Conservation (phyloP, 1,139 yeast genomes). For the Lipomyces yarrowii region DNA sequence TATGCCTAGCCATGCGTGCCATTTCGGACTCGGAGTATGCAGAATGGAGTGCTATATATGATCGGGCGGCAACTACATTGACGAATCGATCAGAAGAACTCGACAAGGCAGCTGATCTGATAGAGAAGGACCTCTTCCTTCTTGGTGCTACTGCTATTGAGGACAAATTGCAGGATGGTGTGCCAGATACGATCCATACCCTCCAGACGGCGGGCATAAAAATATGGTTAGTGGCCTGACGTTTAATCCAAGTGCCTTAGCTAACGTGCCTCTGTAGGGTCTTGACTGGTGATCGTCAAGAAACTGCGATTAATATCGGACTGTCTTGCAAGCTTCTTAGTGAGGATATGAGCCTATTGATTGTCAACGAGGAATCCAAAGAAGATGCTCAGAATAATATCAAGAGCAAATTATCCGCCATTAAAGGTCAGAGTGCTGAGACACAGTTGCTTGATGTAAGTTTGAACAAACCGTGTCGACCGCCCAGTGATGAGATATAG, state of each 20-base stretch:
- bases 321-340: conserved; percentile 93
- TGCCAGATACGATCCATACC: conserved; percentile 94
- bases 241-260: background rate
- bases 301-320: conserved; percentile 98
- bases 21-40: conserved; percentile 77
- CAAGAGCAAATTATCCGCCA: conserved; percentile 72
- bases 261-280: conserved; percentile 47
- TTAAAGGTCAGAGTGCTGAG: conserved; percentile 57
- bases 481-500: background rate
- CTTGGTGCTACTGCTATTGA: conserved; percentile 98
- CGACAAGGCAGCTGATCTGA: conserved; percentile 82
- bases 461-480: background rate
- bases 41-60: conserved; percentile 61
- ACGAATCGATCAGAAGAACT: conserved; percentile 72
- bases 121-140: conserved; percentile 76
- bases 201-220: conserved; percentile 95
- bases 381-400: conserved; percentile 74
- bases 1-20: conserved; percentile 87
- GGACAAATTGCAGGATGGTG: conserved; percentile 96
- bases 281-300: conserved; percentile 96
- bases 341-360: conserved; percentile 92
- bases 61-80: conserved; percentile 81
- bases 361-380: conserved; percentile 82
- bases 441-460: conserved; percentile 22
- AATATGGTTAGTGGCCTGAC: conserved; percentile 57